These are phyloP conservation scores for Erigeron philadelphicus DNA, from an alignment of 140 eudicot genomes.

Conservation along the genomic window DNA sequence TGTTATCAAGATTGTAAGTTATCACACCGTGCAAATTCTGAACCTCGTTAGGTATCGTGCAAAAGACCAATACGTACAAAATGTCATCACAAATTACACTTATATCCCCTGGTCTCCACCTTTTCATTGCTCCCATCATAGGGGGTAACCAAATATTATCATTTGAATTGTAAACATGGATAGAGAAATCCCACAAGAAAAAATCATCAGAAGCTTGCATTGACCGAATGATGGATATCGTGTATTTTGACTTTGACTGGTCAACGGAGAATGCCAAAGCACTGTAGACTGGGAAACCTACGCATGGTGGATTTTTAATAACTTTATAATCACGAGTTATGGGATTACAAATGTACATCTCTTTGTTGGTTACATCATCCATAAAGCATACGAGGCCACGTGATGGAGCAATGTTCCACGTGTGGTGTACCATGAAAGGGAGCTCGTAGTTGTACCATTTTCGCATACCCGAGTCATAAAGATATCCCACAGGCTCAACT, in stretches of 20 bases:
- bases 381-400: conserved; percentile 44
- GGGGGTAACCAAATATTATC: conserved; percentile 41
- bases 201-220: conserved; percentile 40
- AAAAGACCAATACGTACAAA: conserved; percentile 41
- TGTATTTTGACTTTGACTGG: conserved; percentile 32
- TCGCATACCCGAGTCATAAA: conserved; percentile 42
- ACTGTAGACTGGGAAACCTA: conserved; percentile 32
- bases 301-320: conserved; percentile 33
- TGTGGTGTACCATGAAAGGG: conserved; percentile 37
- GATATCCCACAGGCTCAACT: conserved; percentile 30
- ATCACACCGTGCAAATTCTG: conserved; percentile 39
- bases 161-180: conserved; percentile 38
- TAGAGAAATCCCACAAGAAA: conserved; percentile 28
- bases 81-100: conserved; percentile 34
- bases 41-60: conserved; percentile 26
- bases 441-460: conserved; percentile 46
- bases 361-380: conserved; percentile 36
- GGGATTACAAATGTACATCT: conserved; percentile 39
- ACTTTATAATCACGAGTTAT: conserved; percentile 26
- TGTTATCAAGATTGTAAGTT: conserved; percentile 23
- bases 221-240: conserved; percentile 35
- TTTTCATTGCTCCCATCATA: conserved; percentile 30
- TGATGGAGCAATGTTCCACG: conserved; percentile 45
- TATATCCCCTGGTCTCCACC: conserved; percentile 54
- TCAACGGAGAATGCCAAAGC: conserved; percentile 45